phyloP scores from a whole-genome alignment of 108 stramenopile species.

The Schizochytrium sp. region DNA sequence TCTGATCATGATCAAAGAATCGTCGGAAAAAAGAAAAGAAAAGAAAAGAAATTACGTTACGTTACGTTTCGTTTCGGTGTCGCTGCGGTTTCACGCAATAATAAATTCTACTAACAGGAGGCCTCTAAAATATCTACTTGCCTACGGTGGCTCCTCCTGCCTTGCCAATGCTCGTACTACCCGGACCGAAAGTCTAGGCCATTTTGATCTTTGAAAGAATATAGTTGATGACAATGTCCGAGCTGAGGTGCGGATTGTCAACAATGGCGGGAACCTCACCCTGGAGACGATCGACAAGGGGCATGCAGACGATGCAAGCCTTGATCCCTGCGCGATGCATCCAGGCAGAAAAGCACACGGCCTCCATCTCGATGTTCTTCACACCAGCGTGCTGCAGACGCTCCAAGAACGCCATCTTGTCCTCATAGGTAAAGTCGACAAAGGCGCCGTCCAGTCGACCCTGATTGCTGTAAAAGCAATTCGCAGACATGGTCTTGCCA shows the following conservation, averaged over 20 bases:
- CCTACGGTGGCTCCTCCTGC: too few relatives aligned
- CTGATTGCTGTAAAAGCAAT: conserved; percentile 2
- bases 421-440: neutral
- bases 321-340: neutral
- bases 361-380: conserved; percentile 6
- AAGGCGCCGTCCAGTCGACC: conserved; percentile 5
- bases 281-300: neutral
- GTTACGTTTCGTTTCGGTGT: too few relatives aligned
- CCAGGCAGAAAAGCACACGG: neutral
- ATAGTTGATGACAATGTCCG: neutral
- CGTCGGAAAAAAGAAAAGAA: too few relatives aligned
- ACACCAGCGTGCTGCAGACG: neutral
- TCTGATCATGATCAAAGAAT: too few relatives aligned
- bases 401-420: neutral
- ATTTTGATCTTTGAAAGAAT: neutral
- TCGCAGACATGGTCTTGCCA: conserved; percentile 11
- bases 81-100: too few relatives aligned
- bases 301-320: neutral
- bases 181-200: too few relatives aligned
- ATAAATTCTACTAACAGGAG: too few relatives aligned
- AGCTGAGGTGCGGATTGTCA: neutral
- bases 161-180: too few relatives aligned
- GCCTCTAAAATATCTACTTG: too few relatives aligned
- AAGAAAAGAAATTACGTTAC: too few relatives aligned
- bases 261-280: neutral